Evolutionary conservation across 371 early-diverging fungal genomes (phyloP).

Genomic region (Rhizomucor miehei): DNA sequence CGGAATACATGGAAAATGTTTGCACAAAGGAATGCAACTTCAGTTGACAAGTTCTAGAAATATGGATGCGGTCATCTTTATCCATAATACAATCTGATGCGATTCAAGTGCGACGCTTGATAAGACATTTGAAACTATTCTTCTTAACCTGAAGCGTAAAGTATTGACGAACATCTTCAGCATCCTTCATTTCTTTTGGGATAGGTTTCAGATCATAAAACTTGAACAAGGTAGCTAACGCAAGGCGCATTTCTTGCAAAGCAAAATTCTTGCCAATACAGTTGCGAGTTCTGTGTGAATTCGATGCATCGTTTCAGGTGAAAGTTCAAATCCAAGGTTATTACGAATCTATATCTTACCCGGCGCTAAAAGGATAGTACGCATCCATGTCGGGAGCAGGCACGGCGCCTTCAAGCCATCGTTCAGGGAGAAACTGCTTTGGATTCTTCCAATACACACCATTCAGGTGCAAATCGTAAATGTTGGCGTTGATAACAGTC

Average conservation of each 20-base stretch:
- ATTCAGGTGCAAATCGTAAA: conserved; percentile 19
- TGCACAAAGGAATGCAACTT: too few relatives aligned
- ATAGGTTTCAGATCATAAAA: conserved; percentile 24
- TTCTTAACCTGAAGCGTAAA: conserved; percentile 24
- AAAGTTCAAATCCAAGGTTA: not conserved
- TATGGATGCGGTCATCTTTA: too few relatives aligned
- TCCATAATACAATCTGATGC: too few relatives aligned
- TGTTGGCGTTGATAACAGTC: conserved; percentile 5
- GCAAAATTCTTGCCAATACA: conserved; percentile 54
- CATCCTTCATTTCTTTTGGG: conserved; percentile 19
- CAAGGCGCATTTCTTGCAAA: conserved; percentile 42
- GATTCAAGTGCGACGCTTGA: conserved; percentile 7
- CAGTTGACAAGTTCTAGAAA: too few relatives aligned
- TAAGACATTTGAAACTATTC: conserved; percentile 22
- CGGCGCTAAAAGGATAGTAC: conserved; percentile 39
- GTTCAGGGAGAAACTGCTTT: conserved; percentile 24
- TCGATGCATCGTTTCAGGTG: not conserved
- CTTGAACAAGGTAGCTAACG: conserved; percentile 30
- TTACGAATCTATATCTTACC: conserved; percentile 12
- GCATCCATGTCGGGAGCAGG: conserved; percentile 20
- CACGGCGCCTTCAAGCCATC: conserved; percentile 21
- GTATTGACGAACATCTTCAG: conserved; percentile 19
- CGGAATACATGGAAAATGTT: too few relatives aligned
- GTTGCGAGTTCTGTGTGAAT: conserved; percentile 29
- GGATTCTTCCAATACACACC: conserved; percentile 23